These are phyloP conservation scores for Paramecium octaurelia DNA, from an alignment of 73 alveolate species.

Conservation along the genomic window DNA sequence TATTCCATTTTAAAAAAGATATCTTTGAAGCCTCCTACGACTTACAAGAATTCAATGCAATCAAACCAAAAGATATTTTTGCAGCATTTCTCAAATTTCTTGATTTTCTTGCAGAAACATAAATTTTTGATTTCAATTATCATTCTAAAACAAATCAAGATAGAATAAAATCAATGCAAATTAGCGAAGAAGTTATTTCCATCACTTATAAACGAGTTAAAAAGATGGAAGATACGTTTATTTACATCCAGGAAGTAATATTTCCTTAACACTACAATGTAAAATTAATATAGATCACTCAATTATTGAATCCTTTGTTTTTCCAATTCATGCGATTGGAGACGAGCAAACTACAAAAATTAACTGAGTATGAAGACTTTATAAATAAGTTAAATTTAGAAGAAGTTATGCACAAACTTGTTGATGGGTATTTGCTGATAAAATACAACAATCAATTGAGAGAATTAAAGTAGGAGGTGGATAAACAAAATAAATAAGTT, in stretches of 20 bases:
- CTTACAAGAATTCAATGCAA: background rate
- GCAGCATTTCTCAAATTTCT: background rate
- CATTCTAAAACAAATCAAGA: background rate
- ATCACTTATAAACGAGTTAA: background rate
- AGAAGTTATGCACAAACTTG: background rate
- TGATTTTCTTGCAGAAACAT: background rate
- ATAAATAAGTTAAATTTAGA: background rate
- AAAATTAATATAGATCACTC: background rate
- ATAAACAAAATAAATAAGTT: background rate
- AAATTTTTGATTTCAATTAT: background rate
- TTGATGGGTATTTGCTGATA: background rate
- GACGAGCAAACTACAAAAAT: background rate
- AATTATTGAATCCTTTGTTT: background rate
- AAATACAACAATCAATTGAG: background rate
- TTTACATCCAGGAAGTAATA: background rate
- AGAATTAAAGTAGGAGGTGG: background rate
- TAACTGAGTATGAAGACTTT: background rate
- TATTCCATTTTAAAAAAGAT: background rate
- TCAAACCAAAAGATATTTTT: background rate
- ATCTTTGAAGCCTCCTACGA: background rate
- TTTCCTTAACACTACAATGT: background rate
- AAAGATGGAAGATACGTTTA: background rate
- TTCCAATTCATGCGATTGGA: background rate
- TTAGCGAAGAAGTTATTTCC: background rate
- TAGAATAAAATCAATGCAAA: background rate